These are phyloP conservation scores for Prunus salicina DNA, from an alignment of 306 rosid species.

Conservation along the genomic window DNA sequence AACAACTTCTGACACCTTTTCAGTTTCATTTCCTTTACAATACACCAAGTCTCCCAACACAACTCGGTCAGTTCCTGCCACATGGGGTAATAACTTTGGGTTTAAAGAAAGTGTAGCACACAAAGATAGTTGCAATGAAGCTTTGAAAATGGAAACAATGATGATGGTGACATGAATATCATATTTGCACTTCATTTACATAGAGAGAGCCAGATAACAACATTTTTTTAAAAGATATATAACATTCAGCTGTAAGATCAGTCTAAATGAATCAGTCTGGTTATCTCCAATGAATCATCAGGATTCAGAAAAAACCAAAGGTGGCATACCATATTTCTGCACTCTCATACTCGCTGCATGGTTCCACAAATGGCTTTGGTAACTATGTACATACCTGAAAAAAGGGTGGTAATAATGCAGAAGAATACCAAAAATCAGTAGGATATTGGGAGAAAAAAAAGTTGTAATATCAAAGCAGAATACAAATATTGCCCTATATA, in stretches of 20 bases:
- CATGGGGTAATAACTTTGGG: slow-evolving; percentile 19
- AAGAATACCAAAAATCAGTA: neutral
- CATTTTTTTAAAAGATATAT: neutral
- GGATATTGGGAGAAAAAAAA: too few species aligned
- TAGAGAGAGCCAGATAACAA: slow-evolving; percentile 16
- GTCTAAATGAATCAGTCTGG: neutral
- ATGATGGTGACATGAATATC: slow-evolving; percentile 6
- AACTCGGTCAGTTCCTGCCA: slow-evolving; percentile 67
- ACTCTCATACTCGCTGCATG: slow-evolving; percentile 89
- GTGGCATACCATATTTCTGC: slow-evolving; percentile 74
- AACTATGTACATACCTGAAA: slow-evolving; percentile 91
- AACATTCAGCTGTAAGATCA: neutral
- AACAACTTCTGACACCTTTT: slow-evolving; percentile 33
- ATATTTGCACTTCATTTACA: neutral
- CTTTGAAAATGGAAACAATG: slow-evolving; percentile 10
- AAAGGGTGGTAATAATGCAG: neutral
- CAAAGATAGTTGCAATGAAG: neutral
- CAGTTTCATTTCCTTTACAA: slow-evolving; percentile 54
- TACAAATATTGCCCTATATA: neutral
- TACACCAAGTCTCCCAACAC: slow-evolving; percentile 85
- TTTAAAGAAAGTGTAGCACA: neutral
- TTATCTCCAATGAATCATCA: neutral
- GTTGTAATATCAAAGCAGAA: neutral
- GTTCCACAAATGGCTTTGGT: slow-evolving; percentile 97
- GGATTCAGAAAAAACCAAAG: slow-evolving; percentile 4